Evolutionary conservation across 2,329 filamentous ascomycete species (phyloP).

Genomic region (Sclerotinia subarctica): DNA sequence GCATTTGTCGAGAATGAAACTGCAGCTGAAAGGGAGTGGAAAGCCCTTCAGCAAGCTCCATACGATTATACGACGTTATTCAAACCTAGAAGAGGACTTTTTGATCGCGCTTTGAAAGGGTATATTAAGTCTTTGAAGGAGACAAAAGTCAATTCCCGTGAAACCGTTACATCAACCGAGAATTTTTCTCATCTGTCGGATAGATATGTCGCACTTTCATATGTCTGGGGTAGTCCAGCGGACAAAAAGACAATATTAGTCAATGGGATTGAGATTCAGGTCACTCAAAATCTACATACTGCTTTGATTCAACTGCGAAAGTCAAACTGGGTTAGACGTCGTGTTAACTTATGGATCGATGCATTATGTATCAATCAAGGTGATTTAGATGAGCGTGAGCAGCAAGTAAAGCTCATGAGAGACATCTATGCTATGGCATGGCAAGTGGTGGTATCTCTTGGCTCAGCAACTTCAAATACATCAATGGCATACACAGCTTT

Average conservation of each 20-base stretch:
- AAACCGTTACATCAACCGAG: too few species aligned
- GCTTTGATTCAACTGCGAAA: not conserved
- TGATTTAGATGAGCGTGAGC: conserved; percentile 19
- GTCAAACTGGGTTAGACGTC: conserved; percentile 7
- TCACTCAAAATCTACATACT: conserved; percentile 11
- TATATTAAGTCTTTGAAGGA: conserved; percentile 8
- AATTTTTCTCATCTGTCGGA: not conserved
- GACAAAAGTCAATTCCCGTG: not conserved
- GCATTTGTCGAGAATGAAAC: not conserved
- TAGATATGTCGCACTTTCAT: conserved; percentile 17
- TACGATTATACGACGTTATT: conserved; percentile 10
- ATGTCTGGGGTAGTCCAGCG: conserved; percentile 9
- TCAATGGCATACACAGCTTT: conserved; percentile 3
- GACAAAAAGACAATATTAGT: conserved; percentile 12
- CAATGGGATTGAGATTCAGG: conserved; percentile 10
- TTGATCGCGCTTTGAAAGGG: conserved; percentile 10
- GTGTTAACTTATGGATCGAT: conserved; percentile 21
- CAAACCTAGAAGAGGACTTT: conserved; percentile 3
- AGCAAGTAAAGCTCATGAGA: conserved; percentile 23
- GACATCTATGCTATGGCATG: conserved; percentile 19
- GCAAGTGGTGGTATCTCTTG: conserved; percentile 16
- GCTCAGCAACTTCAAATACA: not conserved
- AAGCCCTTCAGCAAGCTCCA: not conserved
- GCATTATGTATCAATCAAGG: conserved; percentile 24
- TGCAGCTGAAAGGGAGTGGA: not conserved